Conservation (phyloP, 2,329 filamentous ascomycete species). For the Drechslerella coelobrocha region DNA sequence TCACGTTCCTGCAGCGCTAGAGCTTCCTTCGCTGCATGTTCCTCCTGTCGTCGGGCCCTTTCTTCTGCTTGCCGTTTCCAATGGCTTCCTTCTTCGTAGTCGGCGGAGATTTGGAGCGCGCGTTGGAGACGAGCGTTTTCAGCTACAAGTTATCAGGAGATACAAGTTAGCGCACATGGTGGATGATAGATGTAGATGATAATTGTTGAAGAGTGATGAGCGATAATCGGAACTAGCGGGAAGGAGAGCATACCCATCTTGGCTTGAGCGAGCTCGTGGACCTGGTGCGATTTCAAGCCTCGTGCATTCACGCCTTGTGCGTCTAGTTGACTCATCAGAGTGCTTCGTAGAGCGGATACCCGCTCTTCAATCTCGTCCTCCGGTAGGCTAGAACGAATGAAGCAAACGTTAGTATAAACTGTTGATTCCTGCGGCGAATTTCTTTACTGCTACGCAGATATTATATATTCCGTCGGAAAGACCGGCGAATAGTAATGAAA, state of each 20-base stretch:
- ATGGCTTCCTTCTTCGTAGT: slow-evolving; percentile 85
- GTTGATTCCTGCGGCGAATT: too few relatives aligned
- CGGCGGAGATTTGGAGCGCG: slow-evolving; percentile 83
- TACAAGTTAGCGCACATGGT: neutral
- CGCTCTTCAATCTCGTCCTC: slow-evolving; percentile 89
- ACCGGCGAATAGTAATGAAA: neutral
- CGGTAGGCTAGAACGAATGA: too few relatives aligned
- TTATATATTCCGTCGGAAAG: too few relatives aligned
- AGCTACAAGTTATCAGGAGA: slow-evolving; percentile 49
- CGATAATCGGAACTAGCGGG: neutral
- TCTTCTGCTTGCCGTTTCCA: slow-evolving; percentile 82
- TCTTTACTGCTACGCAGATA: too few relatives aligned
- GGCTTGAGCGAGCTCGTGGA: slow-evolving; percentile 93
- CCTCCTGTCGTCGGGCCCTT: slow-evolving; percentile 61
- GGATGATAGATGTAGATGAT: neutral
- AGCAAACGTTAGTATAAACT: too few relatives aligned
- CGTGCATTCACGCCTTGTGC: slow-evolving; percentile 60
- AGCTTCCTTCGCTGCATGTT: slow-evolving; percentile 52
- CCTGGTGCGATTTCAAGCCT: slow-evolving; percentile 85
- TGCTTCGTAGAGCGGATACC: slow-evolving; percentile 71
- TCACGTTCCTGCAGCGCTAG: slow-evolving; percentile 57
- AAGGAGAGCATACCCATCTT: slow-evolving; percentile 71
- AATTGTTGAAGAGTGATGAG: neutral
- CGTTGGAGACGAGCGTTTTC: slow-evolving; percentile 87
- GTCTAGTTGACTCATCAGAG: slow-evolving; percentile 67